These are phyloP conservation scores for Trifolium repens DNA, from an alignment of 306 rosid species.

Conservation along the genomic window DNA sequence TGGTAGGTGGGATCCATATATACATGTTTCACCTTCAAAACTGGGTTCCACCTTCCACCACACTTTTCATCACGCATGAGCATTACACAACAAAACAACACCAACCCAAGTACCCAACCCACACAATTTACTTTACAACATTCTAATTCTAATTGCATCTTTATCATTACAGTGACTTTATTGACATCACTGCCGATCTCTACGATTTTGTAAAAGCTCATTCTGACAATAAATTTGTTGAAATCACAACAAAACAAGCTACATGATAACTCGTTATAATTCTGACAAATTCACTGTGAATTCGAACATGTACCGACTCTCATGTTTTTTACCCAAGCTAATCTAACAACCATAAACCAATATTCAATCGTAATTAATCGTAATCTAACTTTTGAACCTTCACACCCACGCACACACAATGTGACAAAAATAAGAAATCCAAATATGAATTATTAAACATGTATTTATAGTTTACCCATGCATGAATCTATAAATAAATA, in stretches of 20 bases:
- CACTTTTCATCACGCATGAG: conserved; percentile 25
- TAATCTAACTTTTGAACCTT: no score
- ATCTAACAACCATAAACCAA: no score
- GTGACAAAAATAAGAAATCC: background rate
- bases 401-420: background rate
- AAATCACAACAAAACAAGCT: no score
- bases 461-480: background rate
- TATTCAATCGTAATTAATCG: no score
- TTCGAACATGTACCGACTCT: no score
- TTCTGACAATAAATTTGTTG: no score
- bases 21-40: conserved; percentile 11
- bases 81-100: conserved; percentile 22
- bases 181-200: no score
- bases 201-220: no score
- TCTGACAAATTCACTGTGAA: no score
- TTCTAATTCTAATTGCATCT: background rate
- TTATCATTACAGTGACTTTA: no score
- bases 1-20: conserved; percentile 1
- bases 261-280: no score
- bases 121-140: conserved; percentile 25
- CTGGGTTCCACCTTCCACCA: conserved; percentile 36
- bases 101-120: background rate
- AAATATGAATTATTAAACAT: background rate
- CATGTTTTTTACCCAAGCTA: background rate
- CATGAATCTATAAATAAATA: background rate